A percentile compares a stretch with the other conserved stretches of the same genome.
phyloP scores from a whole-genome alignment of 805 yeast genomes.

The Suhomyces prunicola region DNA sequence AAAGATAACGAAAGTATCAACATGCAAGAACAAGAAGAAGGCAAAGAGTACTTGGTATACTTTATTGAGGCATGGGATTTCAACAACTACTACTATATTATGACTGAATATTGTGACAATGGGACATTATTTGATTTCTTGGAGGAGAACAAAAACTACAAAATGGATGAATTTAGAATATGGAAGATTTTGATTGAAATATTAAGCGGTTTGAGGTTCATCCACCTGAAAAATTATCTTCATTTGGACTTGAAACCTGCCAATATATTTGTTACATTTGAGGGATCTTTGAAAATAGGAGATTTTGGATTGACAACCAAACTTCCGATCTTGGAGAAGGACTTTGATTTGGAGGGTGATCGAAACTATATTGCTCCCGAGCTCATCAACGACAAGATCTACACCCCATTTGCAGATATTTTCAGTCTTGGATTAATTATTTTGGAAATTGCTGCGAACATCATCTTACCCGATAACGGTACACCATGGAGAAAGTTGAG shows the following conservation, averaged over 20 bases:
- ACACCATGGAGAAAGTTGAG: conserved; percentile 94
- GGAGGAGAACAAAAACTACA: conserved; percentile 67
- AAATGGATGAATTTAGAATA: conserved; percentile 92
- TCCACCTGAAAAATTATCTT: conserved; percentile 69
- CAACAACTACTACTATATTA: conserved; percentile 72
- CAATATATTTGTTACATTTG: conserved; percentile 89
- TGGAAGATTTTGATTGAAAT: conserved; percentile 94
- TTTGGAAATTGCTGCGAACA: conserved; percentile 94
- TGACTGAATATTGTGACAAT: conserved; percentile 94
- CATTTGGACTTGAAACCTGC: conserved; percentile 96
- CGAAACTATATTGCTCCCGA: conserved; percentile 98
- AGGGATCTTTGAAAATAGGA: conserved; percentile 90
- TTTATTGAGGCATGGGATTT: conserved; percentile 85
- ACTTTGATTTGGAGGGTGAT: conserved; percentile 93
- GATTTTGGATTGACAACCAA: conserved; percentile 94
- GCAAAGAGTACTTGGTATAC: conserved; percentile 73
- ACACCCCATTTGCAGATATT: conserved; percentile 90
- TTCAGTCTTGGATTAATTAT: conserved; percentile 92
- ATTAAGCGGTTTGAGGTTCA: conserved; percentile 71
- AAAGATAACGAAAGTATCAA: conserved; percentile 20
- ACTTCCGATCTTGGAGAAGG: conserved; percentile 61
- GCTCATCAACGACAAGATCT: conserved; percentile 73
- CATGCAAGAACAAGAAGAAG: conserved; percentile 47
- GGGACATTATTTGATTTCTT: conserved; percentile 84
- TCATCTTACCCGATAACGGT: conserved; percentile 92